Percentiles rank a stretch among this genome's conserved stretches.
Conservation (phyloP, 164 flowering plant species). For the Hamamelis virginiana region DNA sequence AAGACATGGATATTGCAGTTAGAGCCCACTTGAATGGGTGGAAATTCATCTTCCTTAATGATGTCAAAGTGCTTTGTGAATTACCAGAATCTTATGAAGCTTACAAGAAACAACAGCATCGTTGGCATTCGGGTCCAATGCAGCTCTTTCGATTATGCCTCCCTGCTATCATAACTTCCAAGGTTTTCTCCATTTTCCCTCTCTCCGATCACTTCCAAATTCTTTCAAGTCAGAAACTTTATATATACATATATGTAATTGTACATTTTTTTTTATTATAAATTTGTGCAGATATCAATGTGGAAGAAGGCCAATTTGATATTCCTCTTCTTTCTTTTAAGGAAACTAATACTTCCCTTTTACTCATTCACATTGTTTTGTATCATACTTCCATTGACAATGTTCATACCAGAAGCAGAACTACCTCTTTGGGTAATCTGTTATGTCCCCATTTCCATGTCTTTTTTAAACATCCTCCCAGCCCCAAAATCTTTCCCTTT, state of each 20-base stretch:
- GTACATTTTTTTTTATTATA: not conserved
- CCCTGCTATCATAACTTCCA: slow-evolving; percentile 58
- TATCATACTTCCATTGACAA: slow-evolving; percentile 65
- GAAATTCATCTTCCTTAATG: slow-evolving; percentile 64
- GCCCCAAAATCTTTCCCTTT: slow-evolving; percentile 71
- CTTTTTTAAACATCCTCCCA: slow-evolving; percentile 64
- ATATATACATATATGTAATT: not conserved
- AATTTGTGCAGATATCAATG: slow-evolving; percentile 45
- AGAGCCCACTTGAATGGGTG: slow-evolving; percentile 67
- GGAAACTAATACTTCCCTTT: slow-evolving; percentile 73
- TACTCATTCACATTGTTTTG: slow-evolving; percentile 81
- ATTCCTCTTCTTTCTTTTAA: slow-evolving; percentile 66
- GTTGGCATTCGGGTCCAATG: slow-evolving; percentile 86
- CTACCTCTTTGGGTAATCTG: slow-evolving; percentile 71
- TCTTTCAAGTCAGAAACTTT: no score
- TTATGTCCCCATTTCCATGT: slow-evolving; percentile 62
- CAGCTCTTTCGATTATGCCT: slow-evolving; percentile 75
- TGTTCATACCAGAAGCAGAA: slow-evolving; percentile 80
- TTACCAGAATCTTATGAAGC: slow-evolving; percentile 75
- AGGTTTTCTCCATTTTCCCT: slow-evolving; percentile 34
- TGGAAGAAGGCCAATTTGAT: slow-evolving; percentile 75
- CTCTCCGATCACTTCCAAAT: not conserved
- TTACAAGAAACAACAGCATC: slow-evolving; percentile 76
- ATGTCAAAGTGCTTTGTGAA: slow-evolving; percentile 65
- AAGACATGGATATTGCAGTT: slow-evolving; percentile 73